Evolutionary conservation across 257 asterid genomes (phyloP).

Genomic region (Petrea volubilis): DNA sequence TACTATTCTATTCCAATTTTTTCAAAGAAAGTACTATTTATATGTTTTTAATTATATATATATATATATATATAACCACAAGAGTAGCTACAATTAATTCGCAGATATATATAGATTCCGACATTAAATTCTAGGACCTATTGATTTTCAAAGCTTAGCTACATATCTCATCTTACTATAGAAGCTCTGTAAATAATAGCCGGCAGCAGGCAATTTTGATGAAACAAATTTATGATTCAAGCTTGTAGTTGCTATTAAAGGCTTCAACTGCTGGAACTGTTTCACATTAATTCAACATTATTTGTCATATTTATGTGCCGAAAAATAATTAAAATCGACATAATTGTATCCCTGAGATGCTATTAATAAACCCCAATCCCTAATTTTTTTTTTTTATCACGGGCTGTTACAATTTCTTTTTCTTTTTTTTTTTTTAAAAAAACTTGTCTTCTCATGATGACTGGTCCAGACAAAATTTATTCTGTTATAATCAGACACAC

Average conservation of each 20-base stretch:
- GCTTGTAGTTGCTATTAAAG: neutral
- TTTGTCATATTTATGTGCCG: too few species aligned
- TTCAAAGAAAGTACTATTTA: too few species aligned
- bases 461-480: conserved; percentile 20
- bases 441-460: too few species aligned
- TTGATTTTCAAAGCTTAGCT: neutral
- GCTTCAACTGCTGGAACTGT: conserved; percentile 13
- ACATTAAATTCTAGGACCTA: neutral
- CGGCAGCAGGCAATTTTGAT: neutral
- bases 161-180: too few species aligned
- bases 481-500: conserved; percentile 9
- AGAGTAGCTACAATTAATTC: too few species aligned
- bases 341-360: conserved; percentile 4
- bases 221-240: neutral
- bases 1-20: too few species aligned
- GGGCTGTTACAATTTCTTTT: neutral
- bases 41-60: too few species aligned
- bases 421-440: conserved; percentile 5
- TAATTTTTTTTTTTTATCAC: too few species aligned
- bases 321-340: neutral
- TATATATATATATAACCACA: too few species aligned
- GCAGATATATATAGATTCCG: too few species aligned
- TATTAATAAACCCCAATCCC: too few species aligned
- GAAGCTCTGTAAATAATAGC: neutral
- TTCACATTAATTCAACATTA: neutral